Conservation (phyloP, 1,139 yeast genomes). For the Candida dubliniensis region DNA sequence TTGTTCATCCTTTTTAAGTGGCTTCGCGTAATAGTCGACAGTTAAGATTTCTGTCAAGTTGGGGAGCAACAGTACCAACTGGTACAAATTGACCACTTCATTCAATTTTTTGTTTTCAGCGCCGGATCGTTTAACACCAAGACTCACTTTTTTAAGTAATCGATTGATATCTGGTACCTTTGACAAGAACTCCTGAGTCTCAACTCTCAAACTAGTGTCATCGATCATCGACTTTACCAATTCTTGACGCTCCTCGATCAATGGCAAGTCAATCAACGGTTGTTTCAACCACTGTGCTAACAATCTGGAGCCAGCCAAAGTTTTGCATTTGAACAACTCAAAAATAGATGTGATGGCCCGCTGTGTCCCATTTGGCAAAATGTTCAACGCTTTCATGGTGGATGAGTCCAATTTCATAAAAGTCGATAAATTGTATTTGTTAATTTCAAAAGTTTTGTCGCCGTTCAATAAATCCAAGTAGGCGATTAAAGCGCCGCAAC, state of each 20-base stretch:
- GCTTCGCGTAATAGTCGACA: slow-evolving; percentile 55
- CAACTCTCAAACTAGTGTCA: slow-evolving; percentile 64
- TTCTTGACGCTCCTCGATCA: slow-evolving; percentile 66
- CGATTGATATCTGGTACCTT: slow-evolving; percentile 83
- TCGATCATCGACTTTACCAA: slow-evolving; percentile 73
- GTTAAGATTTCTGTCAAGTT: slow-evolving; percentile 49
- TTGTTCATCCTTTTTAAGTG: slow-evolving; percentile 47
- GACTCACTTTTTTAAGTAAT: slow-evolving; percentile 60
- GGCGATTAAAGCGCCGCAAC: slow-evolving; percentile 62
- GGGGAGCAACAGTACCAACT: slow-evolving; percentile 70
- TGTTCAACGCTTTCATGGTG: slow-evolving; percentile 82
- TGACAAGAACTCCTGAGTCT: slow-evolving; percentile 67
- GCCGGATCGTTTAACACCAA: slow-evolving; percentile 38
- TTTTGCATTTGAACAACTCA: slow-evolving; percentile 81
- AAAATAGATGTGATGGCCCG: slow-evolving; percentile 55
- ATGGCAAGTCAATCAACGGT: slow-evolving; percentile 67
- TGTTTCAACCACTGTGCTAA: slow-evolving; percentile 95
- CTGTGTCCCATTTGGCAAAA: slow-evolving; percentile 66
- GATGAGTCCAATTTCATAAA: slow-evolving; percentile 90
- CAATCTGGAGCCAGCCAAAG: slow-evolving; percentile 80
- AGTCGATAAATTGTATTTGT: slow-evolving; percentile 67
- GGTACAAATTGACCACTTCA: slow-evolving; percentile 89
- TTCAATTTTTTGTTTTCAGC: slow-evolving; percentile 59
- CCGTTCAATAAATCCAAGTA: slow-evolving; percentile 66
- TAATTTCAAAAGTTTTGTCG: slow-evolving; percentile 50